phyloP scores from a whole-genome alignment of 305 asterid genomes.

The Fraxinus platypoda region DNA sequence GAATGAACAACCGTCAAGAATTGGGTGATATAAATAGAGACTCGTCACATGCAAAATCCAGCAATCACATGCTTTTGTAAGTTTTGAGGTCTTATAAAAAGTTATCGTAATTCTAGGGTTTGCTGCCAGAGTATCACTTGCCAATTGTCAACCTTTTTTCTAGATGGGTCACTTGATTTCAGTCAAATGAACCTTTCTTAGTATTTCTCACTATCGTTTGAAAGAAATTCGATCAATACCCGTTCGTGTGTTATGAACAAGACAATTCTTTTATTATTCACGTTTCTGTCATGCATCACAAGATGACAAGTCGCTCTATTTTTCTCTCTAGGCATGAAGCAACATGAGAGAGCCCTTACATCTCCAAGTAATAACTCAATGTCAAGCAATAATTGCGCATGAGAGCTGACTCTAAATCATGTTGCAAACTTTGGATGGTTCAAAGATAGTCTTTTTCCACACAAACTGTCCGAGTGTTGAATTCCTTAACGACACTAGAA shows the following conservation, averaged over 20 bases:
- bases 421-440: background rate
- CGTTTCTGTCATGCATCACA: background rate
- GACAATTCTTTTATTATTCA: too few relatives aligned
- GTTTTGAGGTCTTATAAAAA: background rate
- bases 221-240: background rate
- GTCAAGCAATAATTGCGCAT: background rate
- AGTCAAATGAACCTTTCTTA: background rate
- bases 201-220: background rate
- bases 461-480: background rate
- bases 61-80: background rate
- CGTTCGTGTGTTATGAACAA: background rate
- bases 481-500: background rate
- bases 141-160: background rate
- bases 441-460: background rate
- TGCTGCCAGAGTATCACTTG: background rate
- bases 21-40: background rate
- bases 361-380: background rate
- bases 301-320: background rate
- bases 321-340: background rate
- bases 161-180: background rate
- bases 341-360: background rate
- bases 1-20: background rate
- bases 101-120: background rate
- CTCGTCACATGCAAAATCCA: conserved; percentile 17
- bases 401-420: background rate